These are phyloP conservation scores for Opeltia flavorubescens DNA, from an alignment of 495 filamentous ascomycete species.

Conservation along the genomic window DNA sequence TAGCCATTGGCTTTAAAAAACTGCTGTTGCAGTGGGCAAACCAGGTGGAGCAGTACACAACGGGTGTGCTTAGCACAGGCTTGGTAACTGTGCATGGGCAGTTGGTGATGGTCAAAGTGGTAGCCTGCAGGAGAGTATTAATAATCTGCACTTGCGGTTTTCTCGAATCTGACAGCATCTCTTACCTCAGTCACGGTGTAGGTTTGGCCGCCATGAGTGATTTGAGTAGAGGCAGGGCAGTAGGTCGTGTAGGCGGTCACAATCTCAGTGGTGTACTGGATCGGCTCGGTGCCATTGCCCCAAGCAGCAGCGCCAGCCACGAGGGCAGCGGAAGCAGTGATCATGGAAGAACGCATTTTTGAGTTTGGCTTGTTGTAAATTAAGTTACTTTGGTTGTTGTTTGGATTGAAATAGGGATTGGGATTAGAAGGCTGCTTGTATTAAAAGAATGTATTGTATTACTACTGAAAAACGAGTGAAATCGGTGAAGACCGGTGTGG, in stretches of 20 bases:
- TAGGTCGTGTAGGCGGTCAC: constrained; percentile 71
- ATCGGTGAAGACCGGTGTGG: constrained; percentile 26
- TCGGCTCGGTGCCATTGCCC: constrained; percentile 28
- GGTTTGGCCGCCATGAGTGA: constrained; percentile 56
- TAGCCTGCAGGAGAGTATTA: constrained; percentile 13
- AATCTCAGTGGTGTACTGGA: constrained; percentile 55
- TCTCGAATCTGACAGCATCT: constrained; percentile 10
- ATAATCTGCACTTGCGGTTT: constrained; percentile 1
- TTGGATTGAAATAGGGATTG: constrained; percentile 6
- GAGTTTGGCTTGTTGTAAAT: constrained; percentile 18
- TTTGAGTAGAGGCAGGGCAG: constrained; percentile 64
- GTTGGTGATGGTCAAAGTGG: constrained; percentile 23
- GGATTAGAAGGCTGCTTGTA: constrained; percentile 13
- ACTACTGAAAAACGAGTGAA: constrained; percentile 34
- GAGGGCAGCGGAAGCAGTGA: constrained; percentile 49
- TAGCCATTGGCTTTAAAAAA: background rate
- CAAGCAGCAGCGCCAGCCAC: constrained; percentile 39
- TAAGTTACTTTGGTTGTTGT: background rate
- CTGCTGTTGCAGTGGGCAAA: constrained; percentile 3
- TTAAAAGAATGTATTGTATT: constrained; percentile 13
- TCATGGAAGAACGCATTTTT: constrained; percentile 69
- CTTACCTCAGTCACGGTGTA: constrained; percentile 65
- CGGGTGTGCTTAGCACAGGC: constrained; percentile 10
- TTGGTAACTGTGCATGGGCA: constrained; percentile 24
- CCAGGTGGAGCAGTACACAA: constrained; percentile 14